Evolutionary conservation across 2,329 filamentous ascomycete genomes (phyloP).

Genomic region (Rugonectria rugulosa): DNA sequence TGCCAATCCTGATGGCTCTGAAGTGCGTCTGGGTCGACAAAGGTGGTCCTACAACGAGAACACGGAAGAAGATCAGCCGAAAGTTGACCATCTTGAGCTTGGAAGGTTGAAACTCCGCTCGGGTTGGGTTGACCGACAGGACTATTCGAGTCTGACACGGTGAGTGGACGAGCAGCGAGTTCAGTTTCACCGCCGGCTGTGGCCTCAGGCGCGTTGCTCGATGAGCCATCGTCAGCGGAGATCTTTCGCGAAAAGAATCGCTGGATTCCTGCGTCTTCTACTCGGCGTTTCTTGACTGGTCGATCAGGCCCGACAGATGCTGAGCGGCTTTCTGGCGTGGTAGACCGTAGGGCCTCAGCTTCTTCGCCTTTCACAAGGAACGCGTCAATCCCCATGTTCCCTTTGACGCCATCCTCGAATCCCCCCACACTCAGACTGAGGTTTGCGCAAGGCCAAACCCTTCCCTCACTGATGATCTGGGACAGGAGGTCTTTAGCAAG

Average conservation of each 20-base stretch:
- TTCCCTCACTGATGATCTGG: constrained; percentile 80
- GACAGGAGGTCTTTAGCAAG: constrained; percentile 78
- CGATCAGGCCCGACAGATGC: constrained; percentile 32
- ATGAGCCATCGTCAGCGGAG: constrained; percentile 40
- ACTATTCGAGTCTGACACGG: constrained; percentile 12
- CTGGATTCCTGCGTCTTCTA: constrained; percentile 60
- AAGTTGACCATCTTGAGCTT: constrained; percentile 35
- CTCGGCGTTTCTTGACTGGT: constrained; percentile 42
- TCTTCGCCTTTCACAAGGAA: constrained; percentile 84
- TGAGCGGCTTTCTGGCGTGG: constrained; percentile 30
- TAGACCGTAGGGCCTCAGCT: constrained; percentile 51
- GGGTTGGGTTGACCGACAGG: constrained; percentile 18
- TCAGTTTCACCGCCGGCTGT: constrained; percentile 28
- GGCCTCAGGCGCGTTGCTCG: constrained; percentile 29
- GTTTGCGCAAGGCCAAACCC: constrained; percentile 91
- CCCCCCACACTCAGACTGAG: constrained; percentile 88
- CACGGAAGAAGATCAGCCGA: constrained; percentile 58
- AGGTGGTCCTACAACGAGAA: constrained; percentile 68
- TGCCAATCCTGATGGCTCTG: constrained; percentile 93
- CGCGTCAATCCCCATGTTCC: constrained; percentile 84
- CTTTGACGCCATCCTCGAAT: constrained; percentile 85
- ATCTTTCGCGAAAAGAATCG: constrained; percentile 62
- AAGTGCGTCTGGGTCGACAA: constrained; percentile 64
- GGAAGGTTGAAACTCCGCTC: constrained; percentile 25
- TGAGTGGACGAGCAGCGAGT: constrained; percentile 16